Base-by-base conservation (phyloP, 108 stramenopile genomes). In the Cyclotella kingstonii region DNA sequence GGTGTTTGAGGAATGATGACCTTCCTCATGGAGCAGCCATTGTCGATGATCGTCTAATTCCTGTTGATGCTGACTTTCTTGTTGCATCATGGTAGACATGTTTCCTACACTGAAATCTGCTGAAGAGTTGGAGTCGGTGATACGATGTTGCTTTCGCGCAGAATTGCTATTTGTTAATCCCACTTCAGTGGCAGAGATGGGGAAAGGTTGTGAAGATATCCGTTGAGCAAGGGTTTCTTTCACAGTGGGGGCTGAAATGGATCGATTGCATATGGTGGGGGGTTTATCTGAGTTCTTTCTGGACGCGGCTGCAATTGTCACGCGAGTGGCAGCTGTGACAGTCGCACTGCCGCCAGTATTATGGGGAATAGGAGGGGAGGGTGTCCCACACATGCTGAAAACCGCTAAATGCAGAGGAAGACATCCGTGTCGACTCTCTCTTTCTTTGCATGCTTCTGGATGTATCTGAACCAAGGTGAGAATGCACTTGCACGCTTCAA, bases 351-450 rank as follows among this genome's bases (percentile, higher is more conserved):
- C 43, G 43, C 4, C 43, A 12, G 5, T 18, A 36, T 36, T 11
- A 36, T 36, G n/a, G 14, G 44, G 5, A 45, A 5, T 17, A 10
- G 74, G 74, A 19, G 74, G 74, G 27, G 74, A 66, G 38, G 74
- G 76, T 5, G 82, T 78, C 7, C 74, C 70, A 54, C 87, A 90
- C 56, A 89, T 88, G 14, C 89, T 88, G 72, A 94, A 94, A 11
- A 84, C 82, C 5, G 84, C 86, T 61, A 94, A 60, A 74, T 94
- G 92, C 23, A 94, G 40, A 2, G 92, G 92, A 53, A 94, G 60
- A 68, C 92, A 94, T 7, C 92, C 92, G 49, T 94, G 92, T 25
- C 89, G 78, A n/a, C 84, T 80, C 44, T 94, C 92, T 51, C 92
- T 67, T 54, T 71, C 71, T 54, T 79, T 68, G 12, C 85, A 86